These are phyloP conservation scores for Suillus placidus DNA, from an alignment of 768 basidiomycete species.

Conservation along the genomic window DNA sequence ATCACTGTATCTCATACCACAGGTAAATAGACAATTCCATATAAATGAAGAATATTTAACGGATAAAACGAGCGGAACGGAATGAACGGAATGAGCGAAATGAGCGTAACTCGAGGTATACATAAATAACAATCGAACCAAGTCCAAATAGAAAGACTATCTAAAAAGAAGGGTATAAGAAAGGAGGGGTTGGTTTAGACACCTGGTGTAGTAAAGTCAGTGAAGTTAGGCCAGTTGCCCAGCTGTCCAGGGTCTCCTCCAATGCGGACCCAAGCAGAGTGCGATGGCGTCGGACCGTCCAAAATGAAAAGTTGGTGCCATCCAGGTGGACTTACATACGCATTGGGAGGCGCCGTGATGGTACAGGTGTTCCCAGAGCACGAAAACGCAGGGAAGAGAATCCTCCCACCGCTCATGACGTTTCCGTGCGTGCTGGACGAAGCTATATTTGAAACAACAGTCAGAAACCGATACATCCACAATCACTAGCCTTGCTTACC, in stretches of 20 bases:
- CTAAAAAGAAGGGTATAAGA: neutral
- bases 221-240: conserved; percentile 73
- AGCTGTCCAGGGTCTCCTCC: conserved; percentile 73
- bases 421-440: conserved; percentile 80
- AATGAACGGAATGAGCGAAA: neutral
- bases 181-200: conserved; percentile 35
- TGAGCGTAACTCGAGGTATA: neutral
- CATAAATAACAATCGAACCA: neutral
- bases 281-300: conserved; percentile 78
- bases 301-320: conserved; percentile 80
- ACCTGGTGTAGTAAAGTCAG: conserved; percentile 71
- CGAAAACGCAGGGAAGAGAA: conserved; percentile 72
- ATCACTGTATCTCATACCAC: neutral
- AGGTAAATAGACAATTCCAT: neutral
- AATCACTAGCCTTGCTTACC: conserved; percentile 41
- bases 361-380: conserved; percentile 73
- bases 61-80: neutral
- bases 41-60: neutral
- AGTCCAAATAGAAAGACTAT: neutral
- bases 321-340: conserved; percentile 67
- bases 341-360: conserved; percentile 76
- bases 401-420: conserved; percentile 66
- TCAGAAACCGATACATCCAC: neutral
- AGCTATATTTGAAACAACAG: conserved; percentile 40
- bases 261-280: conserved; percentile 74